Base-by-base conservation (phyloP, 2,329 filamentous ascomycete species). In the Paracoccidioides lutzii region DNA sequence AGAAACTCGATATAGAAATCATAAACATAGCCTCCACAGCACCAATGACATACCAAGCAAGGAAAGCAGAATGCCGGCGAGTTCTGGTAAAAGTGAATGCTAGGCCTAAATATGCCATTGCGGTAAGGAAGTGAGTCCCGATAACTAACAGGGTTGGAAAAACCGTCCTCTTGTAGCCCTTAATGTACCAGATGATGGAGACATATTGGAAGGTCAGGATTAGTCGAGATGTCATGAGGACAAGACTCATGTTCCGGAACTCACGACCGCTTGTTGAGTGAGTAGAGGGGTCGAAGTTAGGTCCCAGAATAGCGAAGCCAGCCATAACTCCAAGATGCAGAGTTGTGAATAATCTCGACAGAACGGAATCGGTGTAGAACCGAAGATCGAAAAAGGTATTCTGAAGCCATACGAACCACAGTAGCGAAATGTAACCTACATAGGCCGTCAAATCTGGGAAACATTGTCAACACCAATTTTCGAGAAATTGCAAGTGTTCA, bases 341-440 rank as follows among this genome's bases (percentile, higher is more conserved):
- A 2, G 76, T 79, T 63, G 83, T 80, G 58, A 77, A 78, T 33
- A 75, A 61, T 37, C 83, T 77, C 60, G 84, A 80, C 61, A 85
- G 83, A 38, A 85, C 72, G 42, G 78, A 82, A 66, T 87, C 83
- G 30, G 79, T 75, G 0, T 80, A 77, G 64, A 84, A 86, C 0
- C 83, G 81, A 40, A 85, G 78, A 66, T 87, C 83, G 65, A 82
- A 84, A 1, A 85, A 69, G 6, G 78, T 77, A 30, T 81, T 78
- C 58, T 83, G 74, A 40, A 84, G 76, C 83, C 83, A 86, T n/a
- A 80, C 84, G 57, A 83, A 78, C 83, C 82, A 86, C 5, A 85
- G 71, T 15, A 85, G 72, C 28, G 78, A 68, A 63, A 82, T 75
- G 65, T 78, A 80, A 44, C 79, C 71, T 53, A 80, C 70, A 62